Percentiles rank a stretch among this genome's conserved stretches.
Conservation (phyloP, 352 stramenopile genomes). For the Globisporangium nodosum region DNA sequence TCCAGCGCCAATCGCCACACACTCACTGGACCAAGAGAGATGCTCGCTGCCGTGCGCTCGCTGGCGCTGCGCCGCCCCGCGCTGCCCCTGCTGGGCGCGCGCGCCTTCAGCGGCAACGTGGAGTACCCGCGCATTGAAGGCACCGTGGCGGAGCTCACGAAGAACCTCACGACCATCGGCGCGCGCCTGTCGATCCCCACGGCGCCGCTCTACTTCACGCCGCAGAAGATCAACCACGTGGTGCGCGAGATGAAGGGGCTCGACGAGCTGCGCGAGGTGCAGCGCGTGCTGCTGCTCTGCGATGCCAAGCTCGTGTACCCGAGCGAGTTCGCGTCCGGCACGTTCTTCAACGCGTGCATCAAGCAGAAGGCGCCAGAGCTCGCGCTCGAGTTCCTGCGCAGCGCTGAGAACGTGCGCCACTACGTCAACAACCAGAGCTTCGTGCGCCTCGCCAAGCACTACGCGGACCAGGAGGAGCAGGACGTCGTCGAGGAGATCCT, state of each 20-base stretch:
- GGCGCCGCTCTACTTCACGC: conserved; percentile 72
- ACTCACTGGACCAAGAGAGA: not conserved
- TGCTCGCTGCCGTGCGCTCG: conserved; percentile 15
- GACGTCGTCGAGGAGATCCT: conserved; percentile 58
- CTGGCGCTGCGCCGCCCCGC: conserved; percentile 11
- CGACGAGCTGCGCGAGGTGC: conserved; percentile 64
- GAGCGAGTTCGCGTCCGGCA: conserved; percentile 47
- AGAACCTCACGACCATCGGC: conserved; percentile 63
- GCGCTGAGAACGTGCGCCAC: conserved; percentile 64
- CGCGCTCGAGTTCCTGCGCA: conserved; percentile 64
- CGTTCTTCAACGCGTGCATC: conserved; percentile 64
- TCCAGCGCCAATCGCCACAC: not conserved
- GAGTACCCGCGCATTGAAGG: conserved; percentile 80
- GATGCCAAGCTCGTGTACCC: conserved; percentile 77
- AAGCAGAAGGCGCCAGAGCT: conserved; percentile 50
- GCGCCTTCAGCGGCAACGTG: conserved; percentile 75
- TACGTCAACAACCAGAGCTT: conserved; percentile 79
- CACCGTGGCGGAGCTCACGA: conserved; percentile 62
- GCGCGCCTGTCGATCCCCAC: conserved; percentile 73
- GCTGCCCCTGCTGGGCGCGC: conserved; percentile 10
- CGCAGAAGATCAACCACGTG: conserved; percentile 78
- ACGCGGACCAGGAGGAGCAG: conserved; percentile 42
- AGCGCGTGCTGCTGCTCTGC: conserved; percentile 67
- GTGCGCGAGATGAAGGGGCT: conserved; percentile 76
- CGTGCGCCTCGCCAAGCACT: conserved; percentile 69